Evolutionary conservation across 2,329 filamentous ascomycete species (phyloP).

Genomic region (Exophiala lecanii-corni): DNA sequence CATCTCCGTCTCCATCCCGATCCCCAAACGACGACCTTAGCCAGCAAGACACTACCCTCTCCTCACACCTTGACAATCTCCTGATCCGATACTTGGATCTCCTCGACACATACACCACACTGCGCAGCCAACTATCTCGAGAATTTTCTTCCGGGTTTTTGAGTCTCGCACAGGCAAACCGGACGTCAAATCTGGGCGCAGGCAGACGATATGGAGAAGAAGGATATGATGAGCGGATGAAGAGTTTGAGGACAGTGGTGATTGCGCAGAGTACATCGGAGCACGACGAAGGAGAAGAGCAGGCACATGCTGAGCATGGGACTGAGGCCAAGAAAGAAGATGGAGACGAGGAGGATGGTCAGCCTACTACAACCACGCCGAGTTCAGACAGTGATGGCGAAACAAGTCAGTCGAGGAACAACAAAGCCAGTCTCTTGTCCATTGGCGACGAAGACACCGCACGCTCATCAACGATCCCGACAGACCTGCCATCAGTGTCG

Average conservation of each 20-base stretch:
- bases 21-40: neutral
- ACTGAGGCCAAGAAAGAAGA: neutral
- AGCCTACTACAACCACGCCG: neutral
- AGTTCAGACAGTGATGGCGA: neutral
- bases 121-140: slow-evolving; percentile 23
- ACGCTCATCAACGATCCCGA: neutral
- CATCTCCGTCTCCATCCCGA: neutral
- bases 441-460: neutral
- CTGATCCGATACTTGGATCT: slow-evolving; percentile 26
- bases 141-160: slow-evolving; percentile 38
- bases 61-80: slow-evolving; percentile 20
- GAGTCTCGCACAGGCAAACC: slow-evolving; percentile 46
- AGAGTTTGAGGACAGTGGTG: slow-evolving; percentile 36
- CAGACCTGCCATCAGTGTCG: neutral
- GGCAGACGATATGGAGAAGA: slow-evolving; percentile 45
- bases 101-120: slow-evolving; percentile 27
- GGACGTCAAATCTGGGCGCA: slow-evolving; percentile 34
- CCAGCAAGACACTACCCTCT: slow-evolving; percentile 2
- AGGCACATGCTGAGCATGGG: neutral
- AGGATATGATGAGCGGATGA: slow-evolving; percentile 49
- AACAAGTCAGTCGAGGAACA: too few species aligned
- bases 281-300: too few species aligned
- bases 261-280: too few species aligned
- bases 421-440: neutral
- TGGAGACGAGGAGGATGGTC: neutral